Conservation (phyloP, 1,284 basidiomycete genomes). For the Cryptococcus maquisensis region DNA sequence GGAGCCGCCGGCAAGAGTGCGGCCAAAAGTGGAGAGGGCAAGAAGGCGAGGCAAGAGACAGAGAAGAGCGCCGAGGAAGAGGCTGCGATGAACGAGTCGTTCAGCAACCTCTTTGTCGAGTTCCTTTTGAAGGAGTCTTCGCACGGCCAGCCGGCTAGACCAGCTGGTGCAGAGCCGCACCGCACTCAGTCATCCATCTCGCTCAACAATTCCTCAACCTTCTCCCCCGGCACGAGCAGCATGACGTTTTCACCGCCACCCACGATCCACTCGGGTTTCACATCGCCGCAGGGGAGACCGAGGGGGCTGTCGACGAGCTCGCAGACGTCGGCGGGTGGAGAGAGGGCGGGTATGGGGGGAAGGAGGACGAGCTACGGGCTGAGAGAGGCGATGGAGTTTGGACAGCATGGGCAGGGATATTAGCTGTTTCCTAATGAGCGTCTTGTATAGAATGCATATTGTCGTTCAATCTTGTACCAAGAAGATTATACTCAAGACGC, state of each 20-base stretch:
- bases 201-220: slow-evolving; percentile 3
- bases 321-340: slow-evolving; percentile 7
- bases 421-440: background rate
- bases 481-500: too few relatives aligned
- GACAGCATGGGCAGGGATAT: background rate
- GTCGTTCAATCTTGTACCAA: background rate
- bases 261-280: slow-evolving; percentile 1
- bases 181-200: slow-evolving; percentile 12
- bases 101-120: slow-evolving; percentile 91
- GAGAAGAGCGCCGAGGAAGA: slow-evolving; percentile 42
- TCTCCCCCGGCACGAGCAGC: slow-evolving; percentile 3
- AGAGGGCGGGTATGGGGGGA: slow-evolving; percentile 8
- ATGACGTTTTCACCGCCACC: slow-evolving; percentile 9
- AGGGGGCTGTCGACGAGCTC: slow-evolving; percentile 18
- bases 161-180: background rate
- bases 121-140: slow-evolving; percentile 86
- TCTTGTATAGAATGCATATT: background rate
- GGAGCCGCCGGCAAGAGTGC: slow-evolving; percentile 29
- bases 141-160: slow-evolving; percentile 34
- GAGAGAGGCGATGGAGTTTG: slow-evolving; percentile 8
- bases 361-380: slow-evolving; percentile 18
- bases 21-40: slow-evolving; percentile 58
- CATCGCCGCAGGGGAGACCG: slow-evolving; percentile 11
- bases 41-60: slow-evolving; percentile 61
- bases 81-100: slow-evolving; percentile 62